A percentile compares a stretch with the other conserved stretches of the same genome.
These are phyloP conservation scores for Pseudocercospora pini-densiflorae DNA, from an alignment of 2,329 filamentous ascomycete genomes.

Conservation along the genomic window DNA sequence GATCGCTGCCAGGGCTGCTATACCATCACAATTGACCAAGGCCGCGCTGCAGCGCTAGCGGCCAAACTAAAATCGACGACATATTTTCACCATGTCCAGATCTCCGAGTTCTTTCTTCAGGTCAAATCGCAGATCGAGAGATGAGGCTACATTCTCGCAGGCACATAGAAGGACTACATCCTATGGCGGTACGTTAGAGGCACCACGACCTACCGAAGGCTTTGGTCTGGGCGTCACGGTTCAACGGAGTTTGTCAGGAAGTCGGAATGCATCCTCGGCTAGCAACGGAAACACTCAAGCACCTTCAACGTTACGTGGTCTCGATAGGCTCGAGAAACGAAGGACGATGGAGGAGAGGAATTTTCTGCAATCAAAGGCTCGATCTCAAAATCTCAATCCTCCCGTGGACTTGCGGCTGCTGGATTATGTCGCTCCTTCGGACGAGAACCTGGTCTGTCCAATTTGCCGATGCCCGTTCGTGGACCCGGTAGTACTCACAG, in stretches of 20 bases:
- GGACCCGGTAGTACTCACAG: conserved; percentile 58
- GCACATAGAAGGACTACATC: conserved; percentile 22
- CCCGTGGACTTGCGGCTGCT: conserved; percentile 61
- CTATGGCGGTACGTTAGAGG: conserved; percentile 13
- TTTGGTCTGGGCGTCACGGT: background rate
- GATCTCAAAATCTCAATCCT: conserved; percentile 35
- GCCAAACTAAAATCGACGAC: background rate
- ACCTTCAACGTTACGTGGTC: conserved; percentile 28
- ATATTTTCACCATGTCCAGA: conserved; percentile 22
- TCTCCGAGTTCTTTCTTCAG: conserved; percentile 26
- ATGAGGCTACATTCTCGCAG: conserved; percentile 10
- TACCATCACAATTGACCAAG: background rate
- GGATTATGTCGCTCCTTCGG: conserved; percentile 61
- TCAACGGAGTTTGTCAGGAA: conserved; percentile 25
- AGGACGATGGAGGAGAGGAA: conserved; percentile 40
- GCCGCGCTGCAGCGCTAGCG: background rate
- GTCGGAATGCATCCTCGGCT: conserved; percentile 10
- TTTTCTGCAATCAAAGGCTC: conserved; percentile 34
- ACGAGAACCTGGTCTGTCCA: conserved; percentile 66
- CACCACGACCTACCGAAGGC: conserved; percentile 1
- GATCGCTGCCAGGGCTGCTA: background rate
- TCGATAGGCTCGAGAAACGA: conserved; percentile 38
- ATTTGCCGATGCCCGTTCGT: conserved; percentile 69
- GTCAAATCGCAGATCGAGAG: conserved; percentile 22
- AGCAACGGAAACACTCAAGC: background rate